phyloP scores from a whole-genome alignment of 2,329 filamentous ascomycete genomes.

The Diaporthe humulicola region DNA sequence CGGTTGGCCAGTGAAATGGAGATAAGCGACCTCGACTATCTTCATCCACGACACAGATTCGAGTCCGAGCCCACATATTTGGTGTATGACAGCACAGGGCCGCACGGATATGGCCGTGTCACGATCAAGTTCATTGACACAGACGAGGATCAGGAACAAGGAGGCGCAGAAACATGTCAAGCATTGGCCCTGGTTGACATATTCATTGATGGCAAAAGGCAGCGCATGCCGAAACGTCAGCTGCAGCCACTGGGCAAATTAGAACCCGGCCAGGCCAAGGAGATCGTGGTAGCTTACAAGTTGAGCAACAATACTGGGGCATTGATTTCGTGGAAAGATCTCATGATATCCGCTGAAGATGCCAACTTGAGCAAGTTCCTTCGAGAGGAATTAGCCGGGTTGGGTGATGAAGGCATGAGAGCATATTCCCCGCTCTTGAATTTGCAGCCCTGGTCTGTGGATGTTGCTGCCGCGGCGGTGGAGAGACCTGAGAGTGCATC shows the following conservation, averaged over 20 bases:
- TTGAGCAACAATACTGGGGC: background rate
- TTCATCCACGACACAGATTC: background rate
- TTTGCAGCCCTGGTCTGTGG: too few species aligned
- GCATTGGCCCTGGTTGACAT: background rate
- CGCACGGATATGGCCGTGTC: background rate
- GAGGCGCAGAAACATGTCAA: background rate
- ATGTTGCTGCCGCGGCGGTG: too few species aligned
- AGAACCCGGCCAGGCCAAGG: background rate
- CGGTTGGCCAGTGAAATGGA: background rate
- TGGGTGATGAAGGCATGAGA: background rate
- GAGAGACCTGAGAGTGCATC: too few species aligned
- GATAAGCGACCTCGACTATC: conserved; percentile 1
- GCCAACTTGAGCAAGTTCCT: background rate
- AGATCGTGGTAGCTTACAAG: conserved; percentile 9
- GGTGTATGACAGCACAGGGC: background rate
- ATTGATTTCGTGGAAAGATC: background rate
- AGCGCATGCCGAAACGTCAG: background rate
- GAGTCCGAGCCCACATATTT: background rate
- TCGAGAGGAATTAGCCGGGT: background rate
- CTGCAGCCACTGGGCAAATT: background rate
- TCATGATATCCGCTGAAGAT: background rate
- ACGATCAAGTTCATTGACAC: background rate
- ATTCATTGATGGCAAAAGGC: conserved; percentile 13
- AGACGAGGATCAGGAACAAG: too few species aligned
- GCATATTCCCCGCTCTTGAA: background rate